Evolutionary conservation across 2,329 filamentous ascomycete genomes (phyloP).

Genomic region (Xylariaceae sp.): DNA sequence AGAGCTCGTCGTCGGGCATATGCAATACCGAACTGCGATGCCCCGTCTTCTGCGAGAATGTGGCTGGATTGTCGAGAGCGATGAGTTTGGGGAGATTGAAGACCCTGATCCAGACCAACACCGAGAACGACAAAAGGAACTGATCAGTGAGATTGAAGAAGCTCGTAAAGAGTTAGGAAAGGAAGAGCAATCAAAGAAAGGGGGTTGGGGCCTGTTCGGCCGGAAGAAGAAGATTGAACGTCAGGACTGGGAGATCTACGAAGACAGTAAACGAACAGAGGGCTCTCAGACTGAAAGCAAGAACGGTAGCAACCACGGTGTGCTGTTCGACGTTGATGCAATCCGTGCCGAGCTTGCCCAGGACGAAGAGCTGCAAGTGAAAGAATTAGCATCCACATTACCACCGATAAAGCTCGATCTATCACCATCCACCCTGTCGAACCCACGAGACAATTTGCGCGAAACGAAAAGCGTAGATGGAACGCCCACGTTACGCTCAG

Average conservation of each 20-base stretch:
- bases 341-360: conserved; percentile 84
- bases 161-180: conserved; percentile 85
- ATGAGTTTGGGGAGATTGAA: conserved; percentile 96
- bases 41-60: conserved; percentile 84
- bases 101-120: conserved; percentile 97
- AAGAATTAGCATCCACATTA: conserved; percentile 84
- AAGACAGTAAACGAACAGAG: conserved; percentile 62
- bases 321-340: conserved; percentile 94
- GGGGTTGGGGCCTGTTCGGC: conserved; percentile 71
- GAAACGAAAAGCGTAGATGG: conserved; percentile 56
- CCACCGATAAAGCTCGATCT: conserved; percentile 86
- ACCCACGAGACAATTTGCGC: conserved; percentile 45
- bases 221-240: conserved; percentile 81
- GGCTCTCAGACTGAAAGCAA: conserved; percentile 49
- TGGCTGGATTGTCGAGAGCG: conserved; percentile 88
- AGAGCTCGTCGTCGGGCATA: conserved; percentile 85
- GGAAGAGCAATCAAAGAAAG: conserved; percentile 70
- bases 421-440: conserved; percentile 44
- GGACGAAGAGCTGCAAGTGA: conserved; percentile 67
- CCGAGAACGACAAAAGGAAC: conserved; percentile 81
- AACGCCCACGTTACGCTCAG: conserved; percentile 39
- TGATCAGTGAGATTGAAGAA: conserved; percentile 96
- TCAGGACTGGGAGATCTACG: conserved; percentile 93
- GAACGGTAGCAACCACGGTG: conserved; percentile 61
- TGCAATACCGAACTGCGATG: conserved; percentile 95